These are phyloP conservation scores for Pichia cactophila DNA, from an alignment of 1,139 yeast genomes.

Conservation along the genomic window DNA sequence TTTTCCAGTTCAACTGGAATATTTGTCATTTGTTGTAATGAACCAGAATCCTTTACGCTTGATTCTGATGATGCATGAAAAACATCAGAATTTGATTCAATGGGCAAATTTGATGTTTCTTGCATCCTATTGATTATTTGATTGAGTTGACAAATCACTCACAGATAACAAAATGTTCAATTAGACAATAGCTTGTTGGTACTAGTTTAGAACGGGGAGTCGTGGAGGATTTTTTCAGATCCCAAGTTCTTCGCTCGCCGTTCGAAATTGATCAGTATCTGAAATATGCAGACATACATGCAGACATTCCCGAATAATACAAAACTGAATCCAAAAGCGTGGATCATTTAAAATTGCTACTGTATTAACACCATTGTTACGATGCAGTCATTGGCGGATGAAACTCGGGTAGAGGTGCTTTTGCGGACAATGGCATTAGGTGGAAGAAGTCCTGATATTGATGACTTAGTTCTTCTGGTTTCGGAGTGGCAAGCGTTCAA, in stretches of 20 bases:
- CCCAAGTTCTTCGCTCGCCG: no score
- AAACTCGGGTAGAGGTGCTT: not conserved
- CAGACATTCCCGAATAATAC: not conserved
- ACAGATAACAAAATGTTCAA: no score
- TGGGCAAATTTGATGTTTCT: not conserved
- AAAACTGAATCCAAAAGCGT: not conserved
- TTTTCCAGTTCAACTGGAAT: not conserved
- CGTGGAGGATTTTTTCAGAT: not conserved
- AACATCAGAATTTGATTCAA: not conserved
- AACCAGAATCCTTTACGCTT: not conserved
- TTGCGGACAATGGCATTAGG: constrained; percentile 1
- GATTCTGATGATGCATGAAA: not conserved
- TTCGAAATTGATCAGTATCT: not conserved
- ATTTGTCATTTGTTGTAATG: not conserved
- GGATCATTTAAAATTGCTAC: no score
- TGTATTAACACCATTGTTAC: not conserved
- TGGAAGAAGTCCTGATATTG: not conserved
- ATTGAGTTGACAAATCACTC: not conserved
- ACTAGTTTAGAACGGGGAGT: not conserved
- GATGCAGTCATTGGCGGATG: not conserved
- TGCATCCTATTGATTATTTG: not conserved
- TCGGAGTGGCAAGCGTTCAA: constrained; percentile 1
- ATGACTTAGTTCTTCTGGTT: constrained; percentile 3
- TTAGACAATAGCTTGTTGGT: no score
- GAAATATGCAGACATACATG: not conserved